Base-by-base conservation (phyloP, 164 flowering plant species). In the Magnolia officinalis region DNA sequence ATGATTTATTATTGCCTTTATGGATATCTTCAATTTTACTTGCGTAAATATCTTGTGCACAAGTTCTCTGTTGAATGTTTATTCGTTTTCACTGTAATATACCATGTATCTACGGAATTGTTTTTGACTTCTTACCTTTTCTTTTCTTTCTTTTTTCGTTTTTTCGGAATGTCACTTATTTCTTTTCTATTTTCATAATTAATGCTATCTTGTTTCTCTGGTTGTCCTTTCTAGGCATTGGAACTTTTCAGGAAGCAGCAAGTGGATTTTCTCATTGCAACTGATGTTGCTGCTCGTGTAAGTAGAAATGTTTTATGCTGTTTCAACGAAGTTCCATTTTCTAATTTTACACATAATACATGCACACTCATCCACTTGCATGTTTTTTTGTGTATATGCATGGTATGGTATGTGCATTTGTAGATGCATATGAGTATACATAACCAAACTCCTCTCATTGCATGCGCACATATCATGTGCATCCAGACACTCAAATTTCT, bases 271-370 rank as follows among this genome's bases (percentile, higher is more conserved):
- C 81, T 96, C 71, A 89, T 96, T 84, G 97, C 98, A 26, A 94
- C 99, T 58, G 97, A 96, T 83, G 93, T 96, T 82, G 95, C 97
- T 83, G 97, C 99, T 84, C 95, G 98, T 78, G 98, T 91, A 72
- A 89, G 98, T 58, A 68, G 59, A 75, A 52, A 74, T 24, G 18
- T 51, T 37, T 76, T 67, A 7, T 23, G 37, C 68, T 78, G 16
- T 50, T 55, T 55, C 23, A 75, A n/a, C 29, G 49, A 50, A 50
- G 7, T 13, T 20, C 26, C 45, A 37, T 18, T 16, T 55, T 55
- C 61, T 55, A 55, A 16, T 55, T 55, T 55, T 55, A 55, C 61
- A 55, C 13, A 2, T 55, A 37, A 37, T 37, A 4, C 18, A 16
- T 11, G 13, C 61, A 55, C 61, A 55, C 2, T 11, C 61, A 55